Conservation (phyloP, 2,329 filamentous ascomycete species). For the Calonectria naviculata region DNA sequence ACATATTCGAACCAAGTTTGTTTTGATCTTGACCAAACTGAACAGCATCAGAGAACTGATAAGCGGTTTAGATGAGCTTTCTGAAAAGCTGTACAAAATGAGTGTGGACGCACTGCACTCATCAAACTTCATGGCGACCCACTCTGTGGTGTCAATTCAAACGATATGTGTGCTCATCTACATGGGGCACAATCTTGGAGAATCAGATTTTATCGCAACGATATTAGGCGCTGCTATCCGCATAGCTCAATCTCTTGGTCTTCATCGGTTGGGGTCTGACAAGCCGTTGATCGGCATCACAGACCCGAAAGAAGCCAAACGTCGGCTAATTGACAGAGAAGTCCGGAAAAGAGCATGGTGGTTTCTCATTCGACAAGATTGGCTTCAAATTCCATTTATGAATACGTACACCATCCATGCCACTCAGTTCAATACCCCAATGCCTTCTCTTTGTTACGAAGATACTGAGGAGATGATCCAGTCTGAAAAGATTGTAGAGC, state of each 20-base stretch:
- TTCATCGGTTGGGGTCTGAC: neutral
- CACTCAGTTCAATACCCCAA: constrained; percentile 18
- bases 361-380: constrained; percentile 20
- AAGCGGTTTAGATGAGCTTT: neutral
- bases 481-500: neutral
- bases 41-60: neutral
- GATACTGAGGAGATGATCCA: neutral
- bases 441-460: constrained; percentile 7
- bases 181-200: neutral
- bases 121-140: neutral
- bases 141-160: neutral
- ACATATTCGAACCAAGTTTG: neutral
- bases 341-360: constrained; percentile 17
- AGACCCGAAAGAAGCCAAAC: neutral
- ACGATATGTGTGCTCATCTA: neutral
- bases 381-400: constrained; percentile 22
- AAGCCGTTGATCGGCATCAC: neutral
- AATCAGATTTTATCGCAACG: constrained; percentile 1
- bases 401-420: constrained; percentile 17
- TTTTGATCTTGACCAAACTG: too few relatives aligned
- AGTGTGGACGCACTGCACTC: neutral
- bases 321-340: constrained; percentile 7
- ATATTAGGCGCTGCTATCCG: neutral
- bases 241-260: neutral
- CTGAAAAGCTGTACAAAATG: neutral